Evolutionary conservation across 495 filamentous ascomycete genomes (phyloP), one percentile per base, ranked within the genome.

Genomic region (Penicillium nucicola): DNA sequence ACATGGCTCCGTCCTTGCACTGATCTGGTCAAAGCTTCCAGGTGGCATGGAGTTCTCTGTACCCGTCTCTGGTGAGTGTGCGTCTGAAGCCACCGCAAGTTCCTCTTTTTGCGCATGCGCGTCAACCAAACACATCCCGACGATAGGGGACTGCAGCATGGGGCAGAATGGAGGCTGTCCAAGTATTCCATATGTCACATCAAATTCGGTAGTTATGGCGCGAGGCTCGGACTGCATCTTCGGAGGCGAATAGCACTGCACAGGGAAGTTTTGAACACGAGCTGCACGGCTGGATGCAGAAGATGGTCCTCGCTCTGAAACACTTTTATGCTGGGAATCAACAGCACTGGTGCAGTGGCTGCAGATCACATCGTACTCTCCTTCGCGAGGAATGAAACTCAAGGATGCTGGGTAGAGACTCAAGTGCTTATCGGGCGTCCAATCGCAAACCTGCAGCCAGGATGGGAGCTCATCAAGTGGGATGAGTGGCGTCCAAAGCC

Each of bases 301-400:
- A 39, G 45, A 49, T 19, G 50, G 51, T 7, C 42, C 55, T 33
- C 53, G 45, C 19, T 70, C 60, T 0, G 67, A 71, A 4, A 58
- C 40, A 17, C 66, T 72, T 14, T 58, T 58, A 30, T 71, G 64
- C 1, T 63, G 22, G 3, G 50, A 58, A 18, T 71, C 67, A 10
- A 68, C 44, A n/a, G 49, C 51, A 40, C 52, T 48, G 1, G 52
- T 48, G 36, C 71, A 75, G 44, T 71, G 45, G n/a, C 54, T 55
- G 45, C 71, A 75, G 20, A 70, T 47, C 17, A 71, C 61, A 14
- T 75, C 65, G 52, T 69, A 75, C 33, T 73, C 69, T 1, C 67
- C 69, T 9, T 58, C 51, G 2, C 71, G 69, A 8, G 62, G 64
- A 3, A 65, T 59, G 6, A 15, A 44, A 19, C 18, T 60, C 35